Conservation (phyloP, 495 filamentous ascomycete species). For the Venustampulla echinocandica region DNA sequence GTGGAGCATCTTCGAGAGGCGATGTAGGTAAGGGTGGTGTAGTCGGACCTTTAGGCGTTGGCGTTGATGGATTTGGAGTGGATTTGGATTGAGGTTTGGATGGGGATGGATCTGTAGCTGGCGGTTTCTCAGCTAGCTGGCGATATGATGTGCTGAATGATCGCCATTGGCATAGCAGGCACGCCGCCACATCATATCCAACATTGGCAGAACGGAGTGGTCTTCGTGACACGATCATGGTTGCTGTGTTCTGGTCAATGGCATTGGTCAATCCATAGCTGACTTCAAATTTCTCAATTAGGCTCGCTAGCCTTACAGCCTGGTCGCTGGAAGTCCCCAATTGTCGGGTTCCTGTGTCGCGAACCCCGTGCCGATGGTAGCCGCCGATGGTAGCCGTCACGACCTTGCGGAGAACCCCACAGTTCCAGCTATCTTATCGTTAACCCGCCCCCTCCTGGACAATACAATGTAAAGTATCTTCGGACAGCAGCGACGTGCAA, state of each 20-base stretch:
- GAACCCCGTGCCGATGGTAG: conserved; percentile 6
- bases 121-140: conserved; percentile 26
- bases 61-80: conserved; percentile 4
- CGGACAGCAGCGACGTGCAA: too few species aligned
- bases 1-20: conserved; percentile 40
- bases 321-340: too few species aligned
- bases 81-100: conserved; percentile 12
- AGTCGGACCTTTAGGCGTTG: conserved; percentile 6
- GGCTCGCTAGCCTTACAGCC: background rate
- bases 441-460: conserved; percentile 5
- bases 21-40: conserved; percentile 11
- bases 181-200: conserved; percentile 22
- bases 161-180: conserved; percentile 40
- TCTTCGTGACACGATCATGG: conserved; percentile 18
- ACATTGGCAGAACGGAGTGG: conserved; percentile 12
- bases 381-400: conserved; percentile 4
- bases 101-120: conserved; percentile 14
- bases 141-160: conserved; percentile 36
- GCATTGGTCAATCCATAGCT: background rate
- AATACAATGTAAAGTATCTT: conserved; percentile 4
- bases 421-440: background rate
- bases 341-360: conserved; percentile 5
- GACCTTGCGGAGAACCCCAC: conserved; percentile 13
- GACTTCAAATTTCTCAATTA: background rate
- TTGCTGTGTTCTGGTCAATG: background rate